Base-by-base conservation (phyloP, 73 alveolate genomes). In the Tetrahymena borealis region DNA sequence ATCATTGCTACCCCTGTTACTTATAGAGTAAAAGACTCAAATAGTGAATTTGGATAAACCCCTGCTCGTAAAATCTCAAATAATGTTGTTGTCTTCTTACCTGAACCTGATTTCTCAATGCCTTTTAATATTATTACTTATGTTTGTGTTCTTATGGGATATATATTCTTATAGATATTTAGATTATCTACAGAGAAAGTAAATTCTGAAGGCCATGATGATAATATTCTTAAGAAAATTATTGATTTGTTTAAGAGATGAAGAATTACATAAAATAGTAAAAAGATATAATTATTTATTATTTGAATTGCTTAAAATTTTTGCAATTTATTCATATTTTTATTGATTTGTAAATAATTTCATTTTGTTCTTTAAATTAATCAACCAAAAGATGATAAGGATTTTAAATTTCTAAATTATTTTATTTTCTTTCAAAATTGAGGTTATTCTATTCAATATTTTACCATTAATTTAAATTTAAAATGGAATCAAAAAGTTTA, bases 81-180 rank as follows among this genome's bases (percentile, higher is more conserved):
- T 0, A 78, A 78, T 28, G 33, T 38, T 13, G 93, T 85, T 12
- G 91, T 91, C 31, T 79, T 91, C 32, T 40, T 79, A 90, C 93
- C 93, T 3, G 90, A 93, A 38, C 95, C 95, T 60, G 93, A 93
- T 39, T 93, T 85, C 39, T 85, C 93, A 13, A 93, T 93, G 93
- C 95, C 95, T 32, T 93, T 90, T 60, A 85, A 93, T n/a, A 93
- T 90, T 39, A 40, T 93, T 40, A 93, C 93, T 9, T 90, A 79
- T 85, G 90, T 92, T 40, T 93, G 90, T 15, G 39, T 85, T 2
- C 93, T 60, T 32, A 38, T 93, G 85, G 95, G 93, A 39, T 93
- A 93, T 28, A 40, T 39, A 79, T 93, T 93, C 93, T 40, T 85
- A 4, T 33, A 93, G 37, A 39, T 85, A 36, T 93, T 93, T 39